Percentiles rank a stretch among this genome's conserved stretches.
Conservation (phyloP, 257 asterid species). For the Gynochthodes officinalis region DNA sequence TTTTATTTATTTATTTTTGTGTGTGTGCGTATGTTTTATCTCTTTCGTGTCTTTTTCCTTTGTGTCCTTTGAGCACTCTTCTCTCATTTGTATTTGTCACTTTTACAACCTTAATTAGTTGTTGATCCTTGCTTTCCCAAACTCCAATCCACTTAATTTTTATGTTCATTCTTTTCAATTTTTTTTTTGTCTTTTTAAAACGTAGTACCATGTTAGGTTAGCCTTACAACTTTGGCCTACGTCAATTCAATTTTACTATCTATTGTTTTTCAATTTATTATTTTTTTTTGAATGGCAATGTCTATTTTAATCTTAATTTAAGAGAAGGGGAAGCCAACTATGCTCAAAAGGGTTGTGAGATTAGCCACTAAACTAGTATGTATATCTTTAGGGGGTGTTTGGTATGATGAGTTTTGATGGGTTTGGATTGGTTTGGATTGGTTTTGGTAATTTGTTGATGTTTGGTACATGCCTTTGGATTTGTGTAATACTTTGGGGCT, state of each 20-base stretch:
- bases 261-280: not conserved
- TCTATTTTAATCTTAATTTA: too few relatives aligned
- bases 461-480: too few relatives aligned
- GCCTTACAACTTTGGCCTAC: not conserved
- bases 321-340: too few relatives aligned
- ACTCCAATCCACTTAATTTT: conserved; percentile 8
- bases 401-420: too few relatives aligned
- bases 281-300: not conserved
- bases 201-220: not conserved
- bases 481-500: too few relatives aligned
- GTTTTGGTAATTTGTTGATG: too few relatives aligned
- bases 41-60: conserved; percentile 13
- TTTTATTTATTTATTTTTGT: too few relatives aligned
- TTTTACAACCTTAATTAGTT: conserved; percentile 35
- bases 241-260: conserved; percentile 5
- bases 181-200: not conserved
- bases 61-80: conserved; percentile 24
- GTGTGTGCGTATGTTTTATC: too few relatives aligned
- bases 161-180: not conserved
- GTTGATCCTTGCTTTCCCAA: conserved; percentile 16
- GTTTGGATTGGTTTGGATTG: too few relatives aligned
- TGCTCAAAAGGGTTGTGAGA: too few relatives aligned
- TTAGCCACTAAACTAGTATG: too few relatives aligned
- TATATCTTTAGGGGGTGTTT: too few relatives aligned
- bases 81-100: conserved; percentile 33